Base-by-base conservation (phyloP, 1,139 yeast species). In the Taphrina wiesneri region DNA sequence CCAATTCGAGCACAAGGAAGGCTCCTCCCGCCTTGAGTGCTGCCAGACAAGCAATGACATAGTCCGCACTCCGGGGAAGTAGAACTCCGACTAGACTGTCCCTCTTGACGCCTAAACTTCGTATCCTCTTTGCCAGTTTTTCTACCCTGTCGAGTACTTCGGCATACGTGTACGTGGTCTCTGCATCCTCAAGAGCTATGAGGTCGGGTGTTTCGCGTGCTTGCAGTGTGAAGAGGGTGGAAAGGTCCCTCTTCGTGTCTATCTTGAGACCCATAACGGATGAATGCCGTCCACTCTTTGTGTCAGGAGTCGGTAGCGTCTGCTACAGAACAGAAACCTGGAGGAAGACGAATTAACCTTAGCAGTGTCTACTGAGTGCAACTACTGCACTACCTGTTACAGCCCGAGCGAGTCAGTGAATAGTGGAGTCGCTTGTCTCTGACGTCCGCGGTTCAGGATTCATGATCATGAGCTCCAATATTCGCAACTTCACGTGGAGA, bases 1-100 rank as follows among this genome's bases (percentile, higher is more conserved):
- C 87, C 66, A 95, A 79, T 21, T 56, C 62, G 21, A 56, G 53
- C 15, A 56, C 62, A 13, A 56, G 43, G 30, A 56, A 56, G 6
- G 62, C 62, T 28, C 62, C 62, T 5, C 62, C 62, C 4, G 62
- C 62, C 19, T 28, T 28, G 26, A 56, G 53, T 19, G 53, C 53
- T 9, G 62, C 62, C n/a, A 56, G 45, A 28, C 62, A 56, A 28
- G 62, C 52, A 17, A 56, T 56, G 23, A 56, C 62, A 56, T 56
- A 56, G 43, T 56, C 62, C 7, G 62, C 43, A 23, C 62, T 56
- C 7, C 62, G 52, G 32, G 53, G 53, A 11, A 56, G 19, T 30
- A 56, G 25, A 13, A 56, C 62, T 7, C 62, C 62, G 2, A 56
- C 62, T 13, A 56, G 45, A 23, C 62, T 45, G 19, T 56, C 62